Evolutionary conservation across 1,284 basidiomycete species (phyloP), one percentile per base, ranked within the genome.

Genomic region (Boletus subluridellus): DNA sequence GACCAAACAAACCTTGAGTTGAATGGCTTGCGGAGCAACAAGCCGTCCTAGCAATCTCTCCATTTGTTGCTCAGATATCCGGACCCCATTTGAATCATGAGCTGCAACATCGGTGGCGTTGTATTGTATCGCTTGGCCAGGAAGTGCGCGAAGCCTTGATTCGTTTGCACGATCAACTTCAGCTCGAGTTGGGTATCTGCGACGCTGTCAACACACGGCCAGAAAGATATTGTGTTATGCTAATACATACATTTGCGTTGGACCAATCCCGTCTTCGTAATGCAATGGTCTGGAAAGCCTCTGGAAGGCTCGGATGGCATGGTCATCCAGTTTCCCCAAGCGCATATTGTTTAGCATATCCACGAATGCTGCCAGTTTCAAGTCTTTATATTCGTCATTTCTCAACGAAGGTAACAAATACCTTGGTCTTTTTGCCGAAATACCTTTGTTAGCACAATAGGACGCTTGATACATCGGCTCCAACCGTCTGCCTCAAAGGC

Each of bases 321-420:
- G 71, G 52, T 62, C 54, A 35, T 78, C 76, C 15, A 94, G 71
- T 38, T 66, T 76, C 5, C 94, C 95, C 65, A 90, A 89, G 15
- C 94, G 86, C 85, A 96, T 91, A 69, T 93, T 87, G 68, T 96
- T 96, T 47, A 98, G 76, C 81, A 97, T 93, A 66, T 92, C 82
- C 54, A 97, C 84, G 64, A 97, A 96, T 54, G 79, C 93, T 69
- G 47, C 61, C 91, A 63, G 28, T 45, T 38, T 49, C 57, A 57
- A 56, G 52, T 55, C 56, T 53, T 66, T 49, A 52, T 17, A 57
- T 53, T 32, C 14, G 17, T 14, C 44, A 45, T 17, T 21, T 39
- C 47, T 47, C 14, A 2, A 54, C 37, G 11, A 42, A 63, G 35
- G 64, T 63, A 45, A 6, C 9, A 67, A 68, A 49, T 65, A 85